Evolutionary conservation across 345 rosid genomes (phyloP), one percentile per base, ranked within the genome.

Genomic region (Geranium rotundifolium): DNA sequence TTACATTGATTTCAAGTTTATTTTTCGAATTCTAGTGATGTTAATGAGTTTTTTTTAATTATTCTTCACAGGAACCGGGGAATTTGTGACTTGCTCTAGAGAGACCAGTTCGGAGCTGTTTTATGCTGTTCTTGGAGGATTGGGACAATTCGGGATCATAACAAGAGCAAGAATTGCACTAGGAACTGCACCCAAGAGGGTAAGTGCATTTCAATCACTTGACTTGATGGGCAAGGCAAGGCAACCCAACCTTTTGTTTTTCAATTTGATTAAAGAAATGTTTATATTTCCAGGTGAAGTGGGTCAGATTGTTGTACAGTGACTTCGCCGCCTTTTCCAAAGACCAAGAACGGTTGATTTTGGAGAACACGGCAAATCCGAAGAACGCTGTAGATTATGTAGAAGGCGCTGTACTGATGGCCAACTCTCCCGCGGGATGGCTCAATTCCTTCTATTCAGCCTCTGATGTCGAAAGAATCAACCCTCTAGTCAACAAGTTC

Each of bases 371-470:
- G 7, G 37, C 19, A 7, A 20, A 39, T 0, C 14, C 9, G 2
- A 60, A 20, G 7, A 34, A 64, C 6, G n/a, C 29, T n/a, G 14
- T 65, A 1, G 70, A 56, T 34, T 73, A 73, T 39, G 29, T 73
- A 30, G 76, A 68, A 65, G 76, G 76, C 23, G 52, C 20, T 30
- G 6, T 73, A 60, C 4, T 73, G 2, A 27, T 68, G 20, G 76
- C 61, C 46, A 41, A 41, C 1, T 6, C 50, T 41, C 50, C 50
- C 13, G 69, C 65, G 57, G 72, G 72, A 7, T 73, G 76, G 72
- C 54, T 27, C 29, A 61, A 65, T 0, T 5, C 16, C 31, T 73
- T 68, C 52, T 73, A 60, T 41, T 66, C 63, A n/a, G 29, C 60
- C 3, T 12, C 63, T 0, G 60, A 57, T 23, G 5, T 68, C 18